A percentile compares a stretch with the other conserved stretches of the same genome.
Evolutionary conservation across 2,329 filamentous ascomycete genomes (phyloP).

Genomic region (Penicillium sp.): DNA sequence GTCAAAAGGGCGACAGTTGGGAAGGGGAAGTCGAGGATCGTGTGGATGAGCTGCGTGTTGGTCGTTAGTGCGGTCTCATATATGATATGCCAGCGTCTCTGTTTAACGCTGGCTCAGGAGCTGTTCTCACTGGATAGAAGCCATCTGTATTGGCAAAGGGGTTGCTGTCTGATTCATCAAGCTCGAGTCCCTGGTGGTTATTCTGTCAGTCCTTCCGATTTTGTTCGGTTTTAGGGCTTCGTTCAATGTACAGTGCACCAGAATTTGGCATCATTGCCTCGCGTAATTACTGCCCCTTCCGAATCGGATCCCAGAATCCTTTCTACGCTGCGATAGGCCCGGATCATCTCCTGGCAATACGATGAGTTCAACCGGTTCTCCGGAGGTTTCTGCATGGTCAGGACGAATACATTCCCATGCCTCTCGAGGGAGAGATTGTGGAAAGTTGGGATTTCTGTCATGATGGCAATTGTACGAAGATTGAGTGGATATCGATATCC

Average conservation of each 20-base stretch:
- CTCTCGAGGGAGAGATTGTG: conserved; percentile 41
- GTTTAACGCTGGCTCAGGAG: neutral
- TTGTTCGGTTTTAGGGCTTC: neutral
- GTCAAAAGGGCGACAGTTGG: conserved; percentile 43
- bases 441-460: conserved; percentile 26
- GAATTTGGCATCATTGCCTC: conserved; percentile 41
- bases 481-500: neutral
- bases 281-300: conserved; percentile 47
- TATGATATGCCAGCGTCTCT: conserved; percentile 6
- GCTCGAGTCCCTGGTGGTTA: conserved; percentile 33
- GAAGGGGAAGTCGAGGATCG: conserved; percentile 44
- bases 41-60: conserved; percentile 34
- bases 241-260: conserved; percentile 39
- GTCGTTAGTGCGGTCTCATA: conserved; percentile 8
- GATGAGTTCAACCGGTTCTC: conserved; percentile 47
- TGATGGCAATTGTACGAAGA: conserved; percentile 3
- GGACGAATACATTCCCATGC: conserved; percentile 42
- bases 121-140: conserved; percentile 49
- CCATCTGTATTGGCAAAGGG: conserved; percentile 50
- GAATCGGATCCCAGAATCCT: conserved; percentile 40
- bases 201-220: neutral
- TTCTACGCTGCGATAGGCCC: conserved; percentile 43
- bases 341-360: conserved; percentile 48
- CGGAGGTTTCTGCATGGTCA: conserved; percentile 48
- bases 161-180: conserved; percentile 42